Evolutionary conservation across 495 filamentous ascomycete genomes (phyloP), one percentile per base, ranked within the genome.

Genomic region (Mycothermus thermophilus): DNA sequence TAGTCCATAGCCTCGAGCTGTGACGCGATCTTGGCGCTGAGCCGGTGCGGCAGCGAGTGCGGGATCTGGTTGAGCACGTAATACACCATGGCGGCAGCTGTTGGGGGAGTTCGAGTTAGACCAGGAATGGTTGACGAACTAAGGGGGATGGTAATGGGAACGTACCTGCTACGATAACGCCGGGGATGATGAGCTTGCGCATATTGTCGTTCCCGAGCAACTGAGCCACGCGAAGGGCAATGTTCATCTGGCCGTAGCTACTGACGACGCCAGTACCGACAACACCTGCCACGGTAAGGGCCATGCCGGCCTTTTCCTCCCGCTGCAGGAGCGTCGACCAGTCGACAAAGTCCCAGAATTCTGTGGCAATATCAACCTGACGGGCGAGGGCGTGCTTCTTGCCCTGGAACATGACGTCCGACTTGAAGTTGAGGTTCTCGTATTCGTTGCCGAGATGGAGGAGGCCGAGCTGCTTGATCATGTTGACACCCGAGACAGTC

Each of bases 291-390:
- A 88, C 75, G 2, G 90, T 96, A 57, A 97, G 67, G 25, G 92
- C 88, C 77, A 96, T 81, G 41, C 90, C 75, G 18, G 85, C 62
- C 62, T 96, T 95, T 63, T 97, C 92, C 52, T 97, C 86, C 30
- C 74, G 68, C 47, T 96, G 83, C 65, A 90, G 76, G 8, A 94
- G 62, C 8, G 72, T 77, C 21, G 69, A 64, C 47, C 86, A 62
- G 54, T 97, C 92, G 52, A 96, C 83, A 63, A 97, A 94, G 55
- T 97, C 90, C 69, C 71, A 80, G 0, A 93, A 37, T 44, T 96
- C 87, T 13, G 90, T 76, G 33, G 93, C 75, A 12, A 90, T 72
- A 43, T 94, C 77, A 13, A 97, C 75, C 49, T 90, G 76, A 40
- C 81, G 71, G 6, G 80, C 92, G 13, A 93, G 58, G 5, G 74